A percentile compares a stretch with the other conserved stretches of the same genome.
Conservation (phyloP, 257 asterid genomes). For the Gynochthodes officinalis region DNA sequence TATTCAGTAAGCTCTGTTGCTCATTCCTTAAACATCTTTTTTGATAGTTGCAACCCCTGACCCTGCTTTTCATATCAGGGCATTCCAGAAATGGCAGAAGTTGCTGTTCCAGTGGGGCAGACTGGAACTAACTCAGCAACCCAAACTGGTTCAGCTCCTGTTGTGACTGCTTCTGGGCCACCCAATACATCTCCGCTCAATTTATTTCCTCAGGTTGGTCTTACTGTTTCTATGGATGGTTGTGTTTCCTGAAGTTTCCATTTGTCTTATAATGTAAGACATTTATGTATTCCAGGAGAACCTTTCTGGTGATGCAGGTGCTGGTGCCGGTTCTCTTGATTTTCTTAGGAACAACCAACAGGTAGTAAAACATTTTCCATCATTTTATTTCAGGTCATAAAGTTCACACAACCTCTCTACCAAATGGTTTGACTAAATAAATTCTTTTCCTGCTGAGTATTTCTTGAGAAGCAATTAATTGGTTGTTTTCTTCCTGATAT, state of each 20-base stretch:
- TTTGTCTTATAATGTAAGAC: conserved; percentile 13
- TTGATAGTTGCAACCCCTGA: conserved; percentile 3
- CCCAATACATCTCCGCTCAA: conserved; percentile 87
- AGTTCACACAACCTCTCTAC: neutral
- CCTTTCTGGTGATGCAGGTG: conserved; percentile 48
- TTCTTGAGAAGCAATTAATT: conserved; percentile 3
- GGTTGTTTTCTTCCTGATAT: neutral
- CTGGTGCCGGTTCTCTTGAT: conserved; percentile 73
- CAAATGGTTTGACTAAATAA: neutral
- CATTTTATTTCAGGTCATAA: neutral
- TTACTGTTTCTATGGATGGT: conserved; percentile 11
- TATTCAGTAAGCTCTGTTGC: conserved; percentile 53
- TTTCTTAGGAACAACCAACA: conserved; percentile 79
- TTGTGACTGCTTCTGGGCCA: conserved; percentile 51
- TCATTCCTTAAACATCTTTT: conserved; percentile 7
- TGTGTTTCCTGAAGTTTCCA: conserved; percentile 8
- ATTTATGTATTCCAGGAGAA: conserved; percentile 46
- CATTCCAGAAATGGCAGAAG: conserved; percentile 68
- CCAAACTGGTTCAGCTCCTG: conserved; percentile 33
- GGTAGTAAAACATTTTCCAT: conserved; percentile 33
- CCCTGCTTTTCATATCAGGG: conserved; percentile 44
- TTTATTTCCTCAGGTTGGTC: conserved; percentile 79
- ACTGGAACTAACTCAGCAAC: conserved; percentile 35
- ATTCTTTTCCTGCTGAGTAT: neutral
- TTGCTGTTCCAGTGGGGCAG: conserved; percentile 54